Evolutionary conservation across 306 rosid genomes (phyloP).

Genomic region (Quercus alba): DNA sequence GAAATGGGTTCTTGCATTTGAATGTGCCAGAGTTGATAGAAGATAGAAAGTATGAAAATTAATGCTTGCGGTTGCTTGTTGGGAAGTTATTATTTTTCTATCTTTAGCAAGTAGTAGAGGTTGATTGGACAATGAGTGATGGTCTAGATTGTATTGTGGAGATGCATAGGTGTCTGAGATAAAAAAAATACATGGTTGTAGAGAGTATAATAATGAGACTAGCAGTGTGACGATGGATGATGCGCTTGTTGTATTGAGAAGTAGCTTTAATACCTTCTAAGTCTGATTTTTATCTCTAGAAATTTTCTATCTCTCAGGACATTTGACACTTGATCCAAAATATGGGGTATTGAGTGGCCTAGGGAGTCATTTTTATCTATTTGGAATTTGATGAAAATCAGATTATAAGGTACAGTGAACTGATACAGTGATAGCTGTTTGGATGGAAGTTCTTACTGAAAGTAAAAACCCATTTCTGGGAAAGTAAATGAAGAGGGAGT

Average conservation of each 20-base stretch:
- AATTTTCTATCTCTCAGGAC: neutral
- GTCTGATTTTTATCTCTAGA: neutral
- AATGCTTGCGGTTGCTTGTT: neutral
- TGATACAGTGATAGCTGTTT: neutral
- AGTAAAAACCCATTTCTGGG: neutral
- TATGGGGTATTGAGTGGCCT: neutral
- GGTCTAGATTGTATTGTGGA: neutral
- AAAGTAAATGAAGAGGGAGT: neutral
- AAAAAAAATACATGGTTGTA: neutral
- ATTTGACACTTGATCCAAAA: neutral
- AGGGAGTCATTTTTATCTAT: neutral
- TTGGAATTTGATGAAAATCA: neutral
- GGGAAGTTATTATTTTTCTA: no score
- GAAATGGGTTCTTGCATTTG: neutral
- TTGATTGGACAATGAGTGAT: neutral
- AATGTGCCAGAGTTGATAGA: neutral
- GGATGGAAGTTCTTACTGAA: neutral
- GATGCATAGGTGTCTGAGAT: neutral
- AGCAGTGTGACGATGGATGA: neutral
- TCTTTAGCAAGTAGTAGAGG: neutral
- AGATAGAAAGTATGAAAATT: constrained; percentile 3
- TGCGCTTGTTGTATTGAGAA: neutral
- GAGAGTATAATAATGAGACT: no score
- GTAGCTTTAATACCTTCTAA: neutral
- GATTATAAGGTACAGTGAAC: neutral